Percentiles rank a stretch among this genome's conserved stretches.
Evolutionary conservation across 2,329 filamentous ascomycete genomes (phyloP).

Genomic region (Teratosphaeria epicoccoides): DNA sequence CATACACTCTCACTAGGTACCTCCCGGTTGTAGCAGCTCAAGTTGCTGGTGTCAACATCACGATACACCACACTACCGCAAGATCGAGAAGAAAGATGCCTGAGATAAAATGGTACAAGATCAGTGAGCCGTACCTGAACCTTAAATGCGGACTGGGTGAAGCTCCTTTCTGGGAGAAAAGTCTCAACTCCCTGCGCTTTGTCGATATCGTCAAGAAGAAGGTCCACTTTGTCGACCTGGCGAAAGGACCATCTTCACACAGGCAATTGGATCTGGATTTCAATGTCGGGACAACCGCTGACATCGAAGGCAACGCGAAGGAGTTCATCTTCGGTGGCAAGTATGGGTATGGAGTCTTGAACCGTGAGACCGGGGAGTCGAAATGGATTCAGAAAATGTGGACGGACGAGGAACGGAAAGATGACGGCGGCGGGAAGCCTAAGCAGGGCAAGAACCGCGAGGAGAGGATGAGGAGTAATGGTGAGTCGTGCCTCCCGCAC

Average conservation of each 20-base stretch:
- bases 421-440: conserved; percentile 22
- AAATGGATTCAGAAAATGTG: conserved; percentile 49
- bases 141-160: conserved; percentile 59
- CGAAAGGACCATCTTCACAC: conserved; percentile 48
- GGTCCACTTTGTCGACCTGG: conserved; percentile 60
- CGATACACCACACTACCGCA: too few species aligned
- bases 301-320: conserved; percentile 59
- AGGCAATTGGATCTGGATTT: conserved; percentile 45
- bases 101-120: conserved; percentile 24
- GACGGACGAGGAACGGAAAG: conserved; percentile 39
- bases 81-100: conserved; percentile 23
- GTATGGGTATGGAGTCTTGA: conserved; percentile 67
- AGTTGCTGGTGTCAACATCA: too few species aligned
- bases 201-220: conserved; percentile 73
- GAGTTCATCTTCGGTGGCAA: conserved; percentile 72
- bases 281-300: conserved; percentile 55
- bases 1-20: not conserved
- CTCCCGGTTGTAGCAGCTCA: not conserved
- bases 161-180: conserved; percentile 61
- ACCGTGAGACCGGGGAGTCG: conserved; percentile 49
- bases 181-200: conserved; percentile 58
- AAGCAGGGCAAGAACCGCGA: conserved; percentile 27
- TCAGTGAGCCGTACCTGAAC: conserved; percentile 44
- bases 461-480: conserved; percentile 53
- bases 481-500: not conserved